A percentile compares a stretch with the other conserved stretches of the same genome.
phyloP scores from a whole-genome alignment of 164 flowering plant species.

The Liriodendron chinense region DNA sequence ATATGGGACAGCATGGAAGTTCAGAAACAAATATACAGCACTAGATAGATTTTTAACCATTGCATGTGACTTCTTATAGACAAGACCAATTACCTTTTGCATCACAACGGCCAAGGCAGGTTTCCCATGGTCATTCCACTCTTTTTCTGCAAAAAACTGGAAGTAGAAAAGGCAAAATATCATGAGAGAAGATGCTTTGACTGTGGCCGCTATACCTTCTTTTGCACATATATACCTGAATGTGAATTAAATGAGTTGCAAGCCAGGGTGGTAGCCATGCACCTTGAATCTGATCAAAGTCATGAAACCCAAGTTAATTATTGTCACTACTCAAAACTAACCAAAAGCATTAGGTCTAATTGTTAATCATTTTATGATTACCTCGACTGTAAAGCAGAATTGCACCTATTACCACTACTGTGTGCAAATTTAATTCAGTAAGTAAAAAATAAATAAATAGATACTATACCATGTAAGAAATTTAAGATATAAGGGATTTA shows the following conservation, averaged over 20 bases:
- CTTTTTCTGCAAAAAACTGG: conserved; percentile 36
- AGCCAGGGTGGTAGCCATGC: conserved; percentile 99
- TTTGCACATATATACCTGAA: conserved; percentile 46
- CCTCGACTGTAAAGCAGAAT: too few species aligned
- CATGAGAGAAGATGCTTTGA: background rate
- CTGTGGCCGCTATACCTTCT: background rate
- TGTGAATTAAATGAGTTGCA: conserved; percentile 42
- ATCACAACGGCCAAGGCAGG: conserved; percentile 37
- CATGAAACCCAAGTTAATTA: background rate
- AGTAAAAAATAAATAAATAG: too few species aligned
- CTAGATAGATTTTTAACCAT: background rate
- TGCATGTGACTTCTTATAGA: background rate
- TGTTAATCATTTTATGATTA: too few species aligned
- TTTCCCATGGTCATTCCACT: conserved; percentile 45
- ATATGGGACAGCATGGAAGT: too few species aligned
- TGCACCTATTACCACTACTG: too few species aligned
- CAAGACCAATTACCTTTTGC: conserved; percentile 28
- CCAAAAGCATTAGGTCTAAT: too few species aligned
- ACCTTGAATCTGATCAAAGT: conserved; percentile 64
- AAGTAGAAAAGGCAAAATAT: conserved; percentile 2
- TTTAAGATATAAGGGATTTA: too few species aligned
- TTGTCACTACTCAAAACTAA: background rate
- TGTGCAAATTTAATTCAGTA: too few species aligned
- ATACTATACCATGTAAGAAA: too few species aligned
- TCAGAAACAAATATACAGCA: background rate